A percentile compares a stretch with the other conserved stretches of the same genome.
Evolutionary conservation across 352 stramenopile genomes (phyloP).

Genomic region (Globisporangium spinosum): DNA sequence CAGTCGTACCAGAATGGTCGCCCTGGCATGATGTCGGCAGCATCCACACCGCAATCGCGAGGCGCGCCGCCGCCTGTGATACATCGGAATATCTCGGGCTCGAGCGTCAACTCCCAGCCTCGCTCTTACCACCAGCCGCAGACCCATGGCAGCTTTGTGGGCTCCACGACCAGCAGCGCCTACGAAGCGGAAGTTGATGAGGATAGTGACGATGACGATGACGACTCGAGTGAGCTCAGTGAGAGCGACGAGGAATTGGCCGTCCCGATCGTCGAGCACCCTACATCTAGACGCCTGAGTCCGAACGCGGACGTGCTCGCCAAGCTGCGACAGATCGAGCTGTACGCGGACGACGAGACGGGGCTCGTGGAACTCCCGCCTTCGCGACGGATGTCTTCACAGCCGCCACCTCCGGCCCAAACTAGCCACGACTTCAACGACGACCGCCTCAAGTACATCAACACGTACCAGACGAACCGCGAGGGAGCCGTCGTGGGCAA

Average conservation of each 20-base stretch:
- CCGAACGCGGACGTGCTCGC: conserved; percentile 12
- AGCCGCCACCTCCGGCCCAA: conserved; percentile 19
- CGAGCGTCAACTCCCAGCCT: conserved; percentile 12
- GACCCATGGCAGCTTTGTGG: conserved; percentile 8
- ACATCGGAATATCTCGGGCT: conserved; percentile 9
- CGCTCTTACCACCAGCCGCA: background rate
- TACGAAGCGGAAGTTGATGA: conserved; percentile 5
- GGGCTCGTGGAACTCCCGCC: conserved; percentile 36
- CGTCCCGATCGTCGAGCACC: background rate
- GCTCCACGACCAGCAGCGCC: conserved; percentile 6
- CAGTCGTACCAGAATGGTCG: conserved; percentile 9
- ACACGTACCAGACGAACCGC: conserved; percentile 40
- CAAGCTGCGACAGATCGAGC: conserved; percentile 16
- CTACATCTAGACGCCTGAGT: background rate
- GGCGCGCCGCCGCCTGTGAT: background rate
- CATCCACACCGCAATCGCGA: background rate
- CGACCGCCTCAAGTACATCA: conserved; percentile 68
- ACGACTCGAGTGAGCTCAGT: conserved; percentile 15
- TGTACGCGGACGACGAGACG: conserved; percentile 35
- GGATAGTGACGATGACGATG: conserved; percentile 17
- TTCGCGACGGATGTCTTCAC: conserved; percentile 1
- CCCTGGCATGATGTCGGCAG: background rate
- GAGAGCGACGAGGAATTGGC: conserved; percentile 11
- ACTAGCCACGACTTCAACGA: conserved; percentile 38
- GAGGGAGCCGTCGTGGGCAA: conserved; percentile 10